Evolutionary conservation across 495 filamentous ascomycete species (phyloP).

Genomic region (Talaromyces thailandensis): DNA sequence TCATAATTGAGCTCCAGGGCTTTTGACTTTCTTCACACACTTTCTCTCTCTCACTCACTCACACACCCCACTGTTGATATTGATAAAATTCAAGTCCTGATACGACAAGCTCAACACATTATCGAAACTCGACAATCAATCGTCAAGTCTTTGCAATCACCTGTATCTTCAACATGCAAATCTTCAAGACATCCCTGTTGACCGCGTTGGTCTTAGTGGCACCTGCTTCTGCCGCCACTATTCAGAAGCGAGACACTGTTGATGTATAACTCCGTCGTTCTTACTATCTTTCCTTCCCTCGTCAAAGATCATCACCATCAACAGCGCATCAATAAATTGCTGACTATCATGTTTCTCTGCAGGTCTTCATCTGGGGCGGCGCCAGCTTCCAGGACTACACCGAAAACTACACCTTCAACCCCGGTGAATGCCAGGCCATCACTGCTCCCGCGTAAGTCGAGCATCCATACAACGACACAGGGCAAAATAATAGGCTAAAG

Average conservation of each 20-base stretch:
- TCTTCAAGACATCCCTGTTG: not conserved
- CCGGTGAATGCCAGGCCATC: constrained; percentile 1
- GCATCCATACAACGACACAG: not conserved
- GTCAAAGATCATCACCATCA: too few relatives aligned
- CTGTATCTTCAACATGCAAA: not conserved
- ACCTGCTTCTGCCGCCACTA: not conserved
- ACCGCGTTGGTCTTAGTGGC: not conserved
- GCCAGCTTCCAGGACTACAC: not conserved
- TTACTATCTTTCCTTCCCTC: not conserved
- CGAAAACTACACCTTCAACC: not conserved
- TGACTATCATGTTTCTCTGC: not conserved
- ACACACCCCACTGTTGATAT: not conserved
- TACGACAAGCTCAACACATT: not conserved
- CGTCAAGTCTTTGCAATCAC: not conserved
- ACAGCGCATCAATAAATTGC: not conserved
- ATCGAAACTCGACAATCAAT: not conserved
- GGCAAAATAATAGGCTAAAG: not conserved
- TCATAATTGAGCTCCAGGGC: not conserved
- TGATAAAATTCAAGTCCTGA: not conserved
- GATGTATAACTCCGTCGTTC: not conserved
- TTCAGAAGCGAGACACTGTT: constrained; percentile 1
- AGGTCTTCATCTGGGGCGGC: constrained; percentile 4
- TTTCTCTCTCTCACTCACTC: not conserved
- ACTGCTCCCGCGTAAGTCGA: constrained; percentile 1
- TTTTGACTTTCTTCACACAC: not conserved